Conservation (phyloP, 345 rosid genomes). For the Citrus inodora region DNA sequence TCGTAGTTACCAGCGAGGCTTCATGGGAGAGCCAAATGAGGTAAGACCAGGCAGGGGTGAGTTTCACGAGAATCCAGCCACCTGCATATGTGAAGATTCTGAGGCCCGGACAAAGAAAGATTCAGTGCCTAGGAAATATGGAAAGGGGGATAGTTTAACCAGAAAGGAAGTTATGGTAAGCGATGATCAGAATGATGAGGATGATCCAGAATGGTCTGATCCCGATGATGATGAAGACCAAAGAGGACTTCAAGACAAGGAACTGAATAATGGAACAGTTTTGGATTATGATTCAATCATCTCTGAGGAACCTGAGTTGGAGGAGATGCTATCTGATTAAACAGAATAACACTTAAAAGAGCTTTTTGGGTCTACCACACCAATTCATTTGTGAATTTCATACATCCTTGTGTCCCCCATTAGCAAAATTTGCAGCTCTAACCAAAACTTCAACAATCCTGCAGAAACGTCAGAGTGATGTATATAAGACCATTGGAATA, state of each 20-base stretch:
- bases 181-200: slow-evolving; percentile 47
- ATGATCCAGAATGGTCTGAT: slow-evolving; percentile 60
- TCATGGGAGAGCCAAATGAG: slow-evolving; percentile 97
- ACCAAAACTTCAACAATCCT: slow-evolving; percentile 7
- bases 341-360: not conserved
- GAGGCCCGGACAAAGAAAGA: slow-evolving; percentile 40
- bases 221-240: slow-evolving; percentile 63
- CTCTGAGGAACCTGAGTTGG: slow-evolving; percentile 77
- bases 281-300: slow-evolving; percentile 54
- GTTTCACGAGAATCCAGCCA: slow-evolving; percentile 93
- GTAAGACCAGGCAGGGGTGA: slow-evolving; percentile 94
- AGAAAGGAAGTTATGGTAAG: slow-evolving; percentile 29
- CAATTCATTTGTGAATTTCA: not conserved
- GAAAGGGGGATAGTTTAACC: slow-evolving; percentile 34
- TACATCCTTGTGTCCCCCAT: not conserved
- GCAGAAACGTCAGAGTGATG: slow-evolving; percentile 1
- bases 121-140: slow-evolving; percentile 39
- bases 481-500: slow-evolving; percentile 6
- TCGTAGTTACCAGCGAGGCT: slow-evolving; percentile 74
- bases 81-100: slow-evolving; percentile 80
- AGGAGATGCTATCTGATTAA: slow-evolving; percentile 81
- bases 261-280: slow-evolving; percentile 38
- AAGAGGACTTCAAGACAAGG: slow-evolving; percentile 37
- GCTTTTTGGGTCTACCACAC: not conserved
- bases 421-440: not conserved